Conservation (phyloP, 805 yeast species). For the Hemisphaericaspora nanyangensis region DNA sequence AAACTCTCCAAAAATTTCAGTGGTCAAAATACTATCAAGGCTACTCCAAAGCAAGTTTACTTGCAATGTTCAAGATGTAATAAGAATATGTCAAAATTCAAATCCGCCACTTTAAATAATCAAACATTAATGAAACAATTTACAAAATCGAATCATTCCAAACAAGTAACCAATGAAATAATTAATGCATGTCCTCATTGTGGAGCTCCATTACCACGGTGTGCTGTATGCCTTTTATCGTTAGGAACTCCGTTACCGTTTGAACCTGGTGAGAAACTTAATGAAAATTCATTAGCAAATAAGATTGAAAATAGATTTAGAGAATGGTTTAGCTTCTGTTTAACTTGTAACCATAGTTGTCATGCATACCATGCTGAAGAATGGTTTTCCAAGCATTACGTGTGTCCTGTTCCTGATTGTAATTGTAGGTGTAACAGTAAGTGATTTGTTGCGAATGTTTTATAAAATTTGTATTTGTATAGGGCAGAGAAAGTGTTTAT, state of each 20-base stretch:
- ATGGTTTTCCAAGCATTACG: conserved; percentile 85
- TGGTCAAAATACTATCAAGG: conserved; percentile 45
- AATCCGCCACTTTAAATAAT: conserved; percentile 11
- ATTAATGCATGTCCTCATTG: conserved; percentile 69
- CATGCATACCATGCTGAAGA: conserved; percentile 95
- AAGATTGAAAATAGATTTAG: conserved; percentile 46
- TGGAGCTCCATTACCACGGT: conserved; percentile 81
- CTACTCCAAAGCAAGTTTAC: conserved; percentile 69
- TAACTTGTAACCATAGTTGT: conserved; percentile 88
- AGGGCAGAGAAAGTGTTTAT: too few species aligned
- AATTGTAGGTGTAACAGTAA: conserved; percentile 73
- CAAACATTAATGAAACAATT: conserved; percentile 31
- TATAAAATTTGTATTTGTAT: too few species aligned
- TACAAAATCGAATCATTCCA: conserved; percentile 19
- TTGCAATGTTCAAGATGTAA: conserved; percentile 83
- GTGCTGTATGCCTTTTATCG: conserved; percentile 82
- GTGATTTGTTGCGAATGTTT: too few species aligned
- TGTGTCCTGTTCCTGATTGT: conserved; percentile 95
- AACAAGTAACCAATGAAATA: conserved; percentile 17
- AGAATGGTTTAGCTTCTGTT: conserved; percentile 89
- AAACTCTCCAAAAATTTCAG: conserved; percentile 52
- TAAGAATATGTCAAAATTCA: conserved; percentile 53
- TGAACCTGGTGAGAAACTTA: conserved; percentile 27
- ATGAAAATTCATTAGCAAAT: conserved; percentile 18
- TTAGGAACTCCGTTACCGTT: conserved; percentile 64